Evolutionary conservation across 768 basidiomycete species (phyloP).

Genomic region (Suillus occidentalis): DNA sequence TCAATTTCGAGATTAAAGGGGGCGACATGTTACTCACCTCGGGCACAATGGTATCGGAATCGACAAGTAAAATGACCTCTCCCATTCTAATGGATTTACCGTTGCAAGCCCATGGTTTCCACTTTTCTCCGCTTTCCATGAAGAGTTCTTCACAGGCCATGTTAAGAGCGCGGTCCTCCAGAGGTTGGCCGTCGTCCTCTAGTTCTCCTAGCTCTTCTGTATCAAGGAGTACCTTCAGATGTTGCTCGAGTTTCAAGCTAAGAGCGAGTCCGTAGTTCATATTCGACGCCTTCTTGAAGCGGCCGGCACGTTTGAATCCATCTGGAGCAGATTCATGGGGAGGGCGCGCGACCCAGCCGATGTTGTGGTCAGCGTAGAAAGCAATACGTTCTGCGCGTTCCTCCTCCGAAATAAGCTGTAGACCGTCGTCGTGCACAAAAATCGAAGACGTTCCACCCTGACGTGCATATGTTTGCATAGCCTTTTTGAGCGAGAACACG

Average conservation of each 20-base stretch:
- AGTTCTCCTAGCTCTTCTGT: constrained; percentile 43
- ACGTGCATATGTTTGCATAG: constrained; percentile 84
- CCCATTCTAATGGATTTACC: constrained; percentile 75
- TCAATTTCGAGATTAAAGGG: background rate
- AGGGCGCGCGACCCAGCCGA: constrained; percentile 82
- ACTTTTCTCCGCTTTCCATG: constrained; percentile 53
- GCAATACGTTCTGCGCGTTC: constrained; percentile 64
- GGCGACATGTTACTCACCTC: constrained; percentile 42
- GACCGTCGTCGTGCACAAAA: constrained; percentile 71
- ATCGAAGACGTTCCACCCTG: constrained; percentile 81
- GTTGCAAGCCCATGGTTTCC: constrained; percentile 78
- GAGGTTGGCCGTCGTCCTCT: constrained; percentile 36
- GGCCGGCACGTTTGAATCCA: constrained; percentile 64
- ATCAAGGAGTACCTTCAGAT: constrained; percentile 40
- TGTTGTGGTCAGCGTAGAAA: constrained; percentile 71
- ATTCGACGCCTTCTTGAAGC: constrained; percentile 90
- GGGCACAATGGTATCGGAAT: constrained; percentile 78
- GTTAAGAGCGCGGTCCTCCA: constrained; percentile 74
- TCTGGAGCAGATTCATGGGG: constrained; percentile 49
- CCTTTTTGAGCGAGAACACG: constrained; percentile 72
- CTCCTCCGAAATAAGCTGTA: constrained; percentile 60
- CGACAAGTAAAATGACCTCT: constrained; percentile 76
- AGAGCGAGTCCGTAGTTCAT: constrained; percentile 73
- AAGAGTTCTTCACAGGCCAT: constrained; percentile 75
- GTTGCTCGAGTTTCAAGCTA: constrained; percentile 51